These are phyloP conservation scores for Pseudovirgaria hyperparasitica DNA, from an alignment of 2,329 filamentous ascomycete genomes.

Conservation along the genomic window DNA sequence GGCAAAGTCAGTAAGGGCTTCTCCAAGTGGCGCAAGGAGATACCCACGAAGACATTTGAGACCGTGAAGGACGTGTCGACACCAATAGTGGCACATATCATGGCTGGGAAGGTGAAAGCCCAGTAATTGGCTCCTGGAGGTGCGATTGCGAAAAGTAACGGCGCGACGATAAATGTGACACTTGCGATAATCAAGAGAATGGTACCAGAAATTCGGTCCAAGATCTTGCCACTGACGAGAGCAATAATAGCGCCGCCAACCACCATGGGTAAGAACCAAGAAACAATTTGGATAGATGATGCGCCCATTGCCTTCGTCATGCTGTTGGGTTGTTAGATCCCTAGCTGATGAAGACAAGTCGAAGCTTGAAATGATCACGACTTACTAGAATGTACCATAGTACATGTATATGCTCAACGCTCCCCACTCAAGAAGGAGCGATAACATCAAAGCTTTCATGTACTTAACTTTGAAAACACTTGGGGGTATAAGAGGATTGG, in stretches of 20 bases:
- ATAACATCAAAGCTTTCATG: conserved; percentile 49
- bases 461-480: conserved; percentile 54
- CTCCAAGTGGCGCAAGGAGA: neutral
- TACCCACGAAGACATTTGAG: conserved; percentile 52
- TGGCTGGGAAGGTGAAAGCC: conserved; percentile 60
- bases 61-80: conserved; percentile 68
- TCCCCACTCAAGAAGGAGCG: conserved; percentile 55
- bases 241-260: conserved; percentile 55
- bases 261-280: conserved; percentile 57
- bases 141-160: conserved; percentile 51
- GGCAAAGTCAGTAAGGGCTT: neutral
- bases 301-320: conserved; percentile 48
- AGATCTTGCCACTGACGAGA: conserved; percentile 48
- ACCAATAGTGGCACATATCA: conserved; percentile 57
- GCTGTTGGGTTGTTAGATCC: conserved; percentile 21
- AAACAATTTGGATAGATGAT: conserved; percentile 50
- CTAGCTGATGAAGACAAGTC: neutral
- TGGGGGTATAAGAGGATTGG: conserved; percentile 51
- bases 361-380: conserved; percentile 2
- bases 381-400: conserved; percentile 56
- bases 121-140: conserved; percentile 50
- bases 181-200: conserved; percentile 50
- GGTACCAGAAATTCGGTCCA: conserved; percentile 53
- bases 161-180: conserved; percentile 44
- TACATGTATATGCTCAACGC: conserved; percentile 56